Evolutionary conservation across 352 stramenopile species (phyloP).

Genomic region (Phytophthora hibernalis): DNA sequence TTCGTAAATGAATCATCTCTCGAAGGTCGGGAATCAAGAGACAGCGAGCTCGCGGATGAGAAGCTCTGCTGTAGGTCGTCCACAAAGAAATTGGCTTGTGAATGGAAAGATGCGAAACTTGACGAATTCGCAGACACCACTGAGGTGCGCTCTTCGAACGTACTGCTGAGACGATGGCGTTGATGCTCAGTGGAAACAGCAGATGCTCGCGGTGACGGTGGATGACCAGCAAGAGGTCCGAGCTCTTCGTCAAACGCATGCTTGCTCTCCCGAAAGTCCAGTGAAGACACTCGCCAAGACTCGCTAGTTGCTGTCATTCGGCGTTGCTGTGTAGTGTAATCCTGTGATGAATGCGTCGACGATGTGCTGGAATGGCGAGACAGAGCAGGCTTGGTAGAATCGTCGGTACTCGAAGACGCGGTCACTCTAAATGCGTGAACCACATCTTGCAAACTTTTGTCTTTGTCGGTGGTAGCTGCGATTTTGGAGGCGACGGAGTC

Average conservation of each 20-base stretch:
- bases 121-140: conserved; percentile 14
- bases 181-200: conserved; percentile 7
- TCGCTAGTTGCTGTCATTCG: conserved; percentile 17
- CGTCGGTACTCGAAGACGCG: not conserved
- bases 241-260: conserved; percentile 38
- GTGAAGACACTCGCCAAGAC: conserved; percentile 30
- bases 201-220: conserved; percentile 9
- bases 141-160: conserved; percentile 25
- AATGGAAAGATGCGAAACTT: conserved; percentile 25
- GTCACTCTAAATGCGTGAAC: not conserved
- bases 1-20: conserved; percentile 40
- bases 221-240: conserved; percentile 6
- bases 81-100: conserved; percentile 46
- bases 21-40: conserved; percentile 27
- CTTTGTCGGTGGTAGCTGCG: not conserved
- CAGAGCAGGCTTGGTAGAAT: conserved; percentile 3
- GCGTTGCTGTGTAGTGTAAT: conserved; percentile 1
- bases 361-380: conserved; percentile 28
- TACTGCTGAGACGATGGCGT: conserved; percentile 27
- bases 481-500: not conserved
- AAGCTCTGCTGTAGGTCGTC: conserved; percentile 37
- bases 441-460: not conserved
- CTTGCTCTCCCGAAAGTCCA: conserved; percentile 33
- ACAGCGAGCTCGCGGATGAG: conserved; percentile 25
- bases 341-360: conserved; percentile 22